phyloP scores from a whole-genome alignment of 495 filamentous ascomycete genomes.

The Annulohypoxylon maeteangense region DNA sequence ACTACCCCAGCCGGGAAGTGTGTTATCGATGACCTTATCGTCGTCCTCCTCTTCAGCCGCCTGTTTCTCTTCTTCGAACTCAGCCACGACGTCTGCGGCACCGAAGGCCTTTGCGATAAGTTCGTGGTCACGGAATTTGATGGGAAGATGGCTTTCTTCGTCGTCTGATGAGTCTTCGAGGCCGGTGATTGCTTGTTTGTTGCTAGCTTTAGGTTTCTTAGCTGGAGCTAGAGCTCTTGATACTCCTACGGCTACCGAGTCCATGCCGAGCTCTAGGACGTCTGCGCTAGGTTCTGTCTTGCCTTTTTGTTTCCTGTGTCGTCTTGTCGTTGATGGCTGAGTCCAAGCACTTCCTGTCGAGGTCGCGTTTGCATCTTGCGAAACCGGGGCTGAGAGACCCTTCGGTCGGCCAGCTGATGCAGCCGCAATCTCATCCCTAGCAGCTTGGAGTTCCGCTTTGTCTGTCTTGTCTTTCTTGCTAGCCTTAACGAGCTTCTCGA shows the following conservation, averaged over 20 bases:
- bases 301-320: constrained; percentile 42
- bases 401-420: constrained; percentile 33
- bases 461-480: constrained; percentile 46
- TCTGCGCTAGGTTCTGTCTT: constrained; percentile 37
- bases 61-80: constrained; percentile 84
- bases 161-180: constrained; percentile 65
- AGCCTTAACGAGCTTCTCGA: constrained; percentile 30
- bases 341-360: constrained; percentile 46
- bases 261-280: constrained; percentile 40
- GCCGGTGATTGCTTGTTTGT: constrained; percentile 41
- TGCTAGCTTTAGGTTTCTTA: constrained; percentile 40
- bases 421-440: constrained; percentile 36
- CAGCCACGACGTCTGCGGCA: constrained; percentile 84
- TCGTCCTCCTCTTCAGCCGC: constrained; percentile 79
- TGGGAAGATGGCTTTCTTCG: constrained; percentile 64
- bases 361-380: constrained; percentile 29
- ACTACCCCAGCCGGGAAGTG: constrained; percentile 90
- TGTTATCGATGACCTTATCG: constrained; percentile 84
- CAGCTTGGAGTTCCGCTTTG: constrained; percentile 35
- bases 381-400: constrained; percentile 33
- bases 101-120: constrained; percentile 89
- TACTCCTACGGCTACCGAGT: constrained; percentile 45
- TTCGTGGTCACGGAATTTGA: constrained; percentile 79
- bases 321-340: constrained; percentile 29
- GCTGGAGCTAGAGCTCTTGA: constrained; percentile 12